Percentiles rank a stretch among this genome's conserved stretches.
phyloP scores from a whole-genome alignment of 2,329 filamentous ascomycete species.

The Cryoendolithus antarcticus region DNA sequence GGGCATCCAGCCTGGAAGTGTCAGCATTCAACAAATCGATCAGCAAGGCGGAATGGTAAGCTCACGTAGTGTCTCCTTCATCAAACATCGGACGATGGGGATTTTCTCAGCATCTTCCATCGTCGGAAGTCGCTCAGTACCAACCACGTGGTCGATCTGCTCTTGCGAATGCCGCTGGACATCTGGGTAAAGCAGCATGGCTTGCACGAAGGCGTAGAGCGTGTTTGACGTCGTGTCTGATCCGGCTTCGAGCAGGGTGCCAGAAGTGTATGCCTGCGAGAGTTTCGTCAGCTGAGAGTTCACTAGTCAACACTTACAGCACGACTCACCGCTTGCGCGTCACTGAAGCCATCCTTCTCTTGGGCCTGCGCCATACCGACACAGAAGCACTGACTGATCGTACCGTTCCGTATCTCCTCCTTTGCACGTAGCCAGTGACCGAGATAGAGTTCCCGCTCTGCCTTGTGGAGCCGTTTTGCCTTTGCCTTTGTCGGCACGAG shows the following conservation, averaged over 20 bases:
- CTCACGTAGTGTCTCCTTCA: slow-evolving; percentile 12
- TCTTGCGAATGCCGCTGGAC: slow-evolving; percentile 10
- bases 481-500: slow-evolving; percentile 9
- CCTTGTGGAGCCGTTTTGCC: slow-evolving; percentile 13
- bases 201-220: slow-evolving; percentile 24
- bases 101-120: slow-evolving; percentile 10
- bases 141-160: slow-evolving; percentile 13
- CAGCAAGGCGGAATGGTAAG: too few species aligned
- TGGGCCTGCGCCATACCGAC: slow-evolving; percentile 14
- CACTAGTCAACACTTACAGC: too few species aligned
- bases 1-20: slow-evolving; percentile 7
- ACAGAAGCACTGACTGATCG: slow-evolving; percentile 14
- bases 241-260: slow-evolving; percentile 26
- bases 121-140: slow-evolving; percentile 8
- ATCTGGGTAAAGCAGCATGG: slow-evolving; percentile 15
- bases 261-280: slow-evolving; percentile 21
- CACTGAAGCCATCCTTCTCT: slow-evolving; percentile 14
- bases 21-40: too few species aligned
- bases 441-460: slow-evolving; percentile 12
- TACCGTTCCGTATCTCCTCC: slow-evolving; percentile 10
- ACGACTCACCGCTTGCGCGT: slow-evolving; percentile 9
- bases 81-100: slow-evolving; percentile 8
- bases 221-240: slow-evolving; percentile 28
- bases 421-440: slow-evolving; percentile 14
- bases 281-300: not conserved